Base-by-base conservation (phyloP, 2,329 filamentous ascomycete species). In the Aspergillus brasiliensis region DNA sequence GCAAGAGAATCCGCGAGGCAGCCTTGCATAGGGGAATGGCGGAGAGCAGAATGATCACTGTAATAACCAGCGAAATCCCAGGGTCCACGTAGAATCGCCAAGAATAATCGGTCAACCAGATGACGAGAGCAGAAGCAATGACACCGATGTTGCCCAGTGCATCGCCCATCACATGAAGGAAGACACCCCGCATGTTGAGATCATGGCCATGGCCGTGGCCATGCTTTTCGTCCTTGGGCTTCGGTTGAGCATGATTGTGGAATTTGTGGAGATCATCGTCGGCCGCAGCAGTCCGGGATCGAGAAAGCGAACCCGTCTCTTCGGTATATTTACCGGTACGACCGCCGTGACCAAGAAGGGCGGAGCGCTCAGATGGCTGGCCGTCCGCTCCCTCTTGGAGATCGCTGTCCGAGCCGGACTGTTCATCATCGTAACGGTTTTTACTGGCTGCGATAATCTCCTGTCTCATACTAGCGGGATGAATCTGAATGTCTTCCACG, bases 71-170 rank as follows among this genome's bases (percentile, higher is more conserved):
- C 0, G 95, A 99, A 61, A 99, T 94, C 17, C 87, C 86, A 0
- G 95, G 95, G 73, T 99, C 95, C 46, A 91, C 89, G 73, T 98
- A 98, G 79, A 86, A 90, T 65, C 91, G 88, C 80, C 90, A 92
- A 5, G 85, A 83, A 83, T 86, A 96, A 56, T 89, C 82, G 1
- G 92, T 95, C 59, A 96, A 83, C 93, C 93, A 97, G 78, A 99
- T 98, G 60, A 93, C 79, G 81, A 93, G 89, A 54, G 89, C 91
- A 55, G 91, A 91, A 8, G 66, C 72, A 48, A 81, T 81, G 27
- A 81, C 79, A 60, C 79, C 79, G 56, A 81, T 77, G 58, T 81
- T 81, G 54, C 79, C 79, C 8, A 81, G 69, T 0, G 79, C 79
- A 58, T 81, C 79, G 15, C 79, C 79, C 70, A 81, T 70, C 57